Percentiles rank a stretch among this genome's conserved stretches.
phyloP scores from a whole-genome alignment of 345 rosid genomes.

The Rhodamnia argentea region DNA sequence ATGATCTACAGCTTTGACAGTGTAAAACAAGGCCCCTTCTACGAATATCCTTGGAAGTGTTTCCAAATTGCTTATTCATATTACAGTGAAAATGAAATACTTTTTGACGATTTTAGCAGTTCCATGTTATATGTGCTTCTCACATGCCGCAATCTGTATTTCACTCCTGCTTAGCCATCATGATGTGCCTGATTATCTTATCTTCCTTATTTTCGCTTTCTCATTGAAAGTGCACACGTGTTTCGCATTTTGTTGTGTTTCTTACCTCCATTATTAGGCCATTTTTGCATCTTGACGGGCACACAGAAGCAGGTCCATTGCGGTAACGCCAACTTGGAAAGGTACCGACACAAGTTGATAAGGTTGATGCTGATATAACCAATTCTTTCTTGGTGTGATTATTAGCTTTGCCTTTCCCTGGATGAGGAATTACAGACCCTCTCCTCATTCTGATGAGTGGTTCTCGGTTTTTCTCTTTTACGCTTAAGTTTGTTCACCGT shows the following conservation, averaged over 20 bases:
- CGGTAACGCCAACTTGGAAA: too few relatives aligned
- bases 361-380: too few relatives aligned
- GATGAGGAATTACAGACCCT: too few relatives aligned
- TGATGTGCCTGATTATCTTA: background rate
- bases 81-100: background rate
- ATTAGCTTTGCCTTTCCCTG: too few relatives aligned
- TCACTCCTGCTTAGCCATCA: background rate
- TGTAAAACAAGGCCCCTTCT: background rate
- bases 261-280: too few relatives aligned
- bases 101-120: background rate
- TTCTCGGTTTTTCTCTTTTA: too few relatives aligned
- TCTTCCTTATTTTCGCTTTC: background rate
- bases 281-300: too few relatives aligned
- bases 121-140: background rate
- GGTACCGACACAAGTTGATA: too few relatives aligned
- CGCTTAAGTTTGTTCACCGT: background rate
- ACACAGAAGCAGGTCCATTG: too few relatives aligned
- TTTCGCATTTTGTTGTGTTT: too few relatives aligned
- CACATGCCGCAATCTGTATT: background rate
- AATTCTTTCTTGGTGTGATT: too few relatives aligned
- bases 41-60: background rate
- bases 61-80: background rate
- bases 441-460: too few relatives aligned
- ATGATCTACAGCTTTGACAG: background rate
- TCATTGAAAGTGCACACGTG: background rate